Evolutionary conservation across 2,329 filamentous ascomycete species (phyloP), one percentile per base, ranked within the genome.

Genomic region (Parastagonospora nodorum): DNA sequence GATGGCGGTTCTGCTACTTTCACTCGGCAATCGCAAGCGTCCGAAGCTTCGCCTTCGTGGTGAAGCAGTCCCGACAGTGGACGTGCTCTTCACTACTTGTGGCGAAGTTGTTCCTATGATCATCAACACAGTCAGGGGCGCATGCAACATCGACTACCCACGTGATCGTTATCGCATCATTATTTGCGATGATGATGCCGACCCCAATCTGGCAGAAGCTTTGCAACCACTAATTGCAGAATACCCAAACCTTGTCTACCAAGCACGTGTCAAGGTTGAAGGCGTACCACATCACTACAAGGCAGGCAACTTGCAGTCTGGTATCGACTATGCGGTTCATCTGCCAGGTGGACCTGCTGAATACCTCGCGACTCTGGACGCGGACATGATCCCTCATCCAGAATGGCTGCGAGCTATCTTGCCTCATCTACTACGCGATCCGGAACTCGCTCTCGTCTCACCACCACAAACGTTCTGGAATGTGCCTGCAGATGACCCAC

Each of bases 261-360:
- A 47, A 19, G 45, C 45, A 40, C 45, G 45, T n/a, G 29, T 30
- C 29, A 47, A 47, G 37, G 16, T 36, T 3, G 37, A 41, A 6
- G 45, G 45, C 7, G 37, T 41, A 19, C 45, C 45, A 10, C 45
- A 47, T 15, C 45, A 47, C n/a, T 47, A 47, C 45, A 47, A 47
- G 29, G 45, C 45, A 10, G 45, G 45, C n/a, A 47, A 47, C 29
- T n/a, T 47, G 11, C 45, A 47, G n/a, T 47, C 45, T 35, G 45
- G 45, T n/a, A 47, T 47, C 15, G 45, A 47, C 31, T 47, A 47
- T 11, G 45, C 45, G 1, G 45, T 47, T n/a, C 35, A 16, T 28
- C 37, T 47, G 2, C 37, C 45, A 5, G 45, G 45, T 10, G 45
- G 45, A 2, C 45, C 45, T 14, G 45, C 45, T 16, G 45, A 47